A percentile compares a stretch with the other conserved stretches of the same genome.
These are phyloP conservation scores for Endoconidiophora polonica DNA, from an alignment of 2,329 filamentous ascomycete species.

Conservation along the genomic window DNA sequence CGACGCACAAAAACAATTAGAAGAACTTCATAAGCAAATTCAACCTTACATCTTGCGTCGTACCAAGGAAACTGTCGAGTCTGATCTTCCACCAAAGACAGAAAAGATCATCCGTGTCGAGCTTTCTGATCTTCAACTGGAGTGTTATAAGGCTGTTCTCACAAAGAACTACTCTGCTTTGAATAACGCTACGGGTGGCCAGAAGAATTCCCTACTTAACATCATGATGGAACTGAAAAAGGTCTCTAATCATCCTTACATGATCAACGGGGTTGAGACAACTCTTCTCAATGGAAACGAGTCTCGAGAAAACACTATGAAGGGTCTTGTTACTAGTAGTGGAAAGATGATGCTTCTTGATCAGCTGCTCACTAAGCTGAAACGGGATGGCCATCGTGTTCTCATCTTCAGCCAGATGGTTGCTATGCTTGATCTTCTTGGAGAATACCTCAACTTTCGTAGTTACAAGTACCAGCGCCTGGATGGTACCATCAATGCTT, in stretches of 20 bases:
- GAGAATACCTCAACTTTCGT: slow-evolving; percentile 80
- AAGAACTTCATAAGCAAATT: slow-evolving; percentile 69
- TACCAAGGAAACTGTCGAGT: slow-evolving; percentile 95
- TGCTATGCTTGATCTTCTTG: slow-evolving; percentile 90
- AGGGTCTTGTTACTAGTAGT: slow-evolving; percentile 86
- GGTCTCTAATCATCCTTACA: slow-evolving; percentile 95
- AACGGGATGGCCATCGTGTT: slow-evolving; percentile 84
- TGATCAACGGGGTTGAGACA: slow-evolving; percentile 89
- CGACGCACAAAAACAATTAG: slow-evolving; percentile 73
- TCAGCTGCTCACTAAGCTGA: slow-evolving; percentile 83
- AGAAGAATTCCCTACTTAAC: slow-evolving; percentile 89
- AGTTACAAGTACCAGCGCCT: slow-evolving; percentile 93
- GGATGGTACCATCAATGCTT: slow-evolving; percentile 85
- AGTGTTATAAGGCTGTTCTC: slow-evolving; percentile 98
- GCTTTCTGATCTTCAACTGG: slow-evolving; percentile 84
- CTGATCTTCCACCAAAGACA: slow-evolving; percentile 87
- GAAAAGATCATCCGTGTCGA: slow-evolving; percentile 99
- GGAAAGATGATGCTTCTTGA: slow-evolving; percentile 99
- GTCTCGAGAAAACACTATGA: slow-evolving; percentile 76
- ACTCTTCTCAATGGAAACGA: slow-evolving; percentile 66
- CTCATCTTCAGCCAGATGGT: slow-evolving; percentile 99
- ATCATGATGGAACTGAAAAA: slow-evolving; percentile 99
- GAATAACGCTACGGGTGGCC: slow-evolving; percentile 74
- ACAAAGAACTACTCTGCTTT: slow-evolving; percentile 91
- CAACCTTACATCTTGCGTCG: slow-evolving; percentile 88